These are phyloP conservation scores for Tanacetum coccineum DNA, from an alignment of 129 eudicot species.

Conservation along the genomic window DNA sequence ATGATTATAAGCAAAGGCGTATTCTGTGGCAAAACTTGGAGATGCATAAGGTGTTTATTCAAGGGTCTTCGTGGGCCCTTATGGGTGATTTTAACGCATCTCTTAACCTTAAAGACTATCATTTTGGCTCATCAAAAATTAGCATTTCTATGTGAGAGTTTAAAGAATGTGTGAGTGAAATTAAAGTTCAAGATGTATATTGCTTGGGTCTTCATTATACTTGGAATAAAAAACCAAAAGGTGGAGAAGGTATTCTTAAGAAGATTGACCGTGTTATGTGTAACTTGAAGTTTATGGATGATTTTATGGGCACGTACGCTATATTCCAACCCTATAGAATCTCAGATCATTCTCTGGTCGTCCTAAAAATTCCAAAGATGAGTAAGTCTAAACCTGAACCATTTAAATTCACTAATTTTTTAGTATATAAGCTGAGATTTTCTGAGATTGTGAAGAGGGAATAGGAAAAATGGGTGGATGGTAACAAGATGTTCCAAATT, in stretches of 20 bases:
- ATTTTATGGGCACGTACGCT: no score
- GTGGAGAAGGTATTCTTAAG: neutral
- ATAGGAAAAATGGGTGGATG: neutral
- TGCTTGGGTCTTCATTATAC: neutral
- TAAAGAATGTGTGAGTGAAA: no score
- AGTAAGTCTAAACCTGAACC: no score
- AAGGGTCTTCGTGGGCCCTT: neutral
- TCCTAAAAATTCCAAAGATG: no score
- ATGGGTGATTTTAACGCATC: no score
- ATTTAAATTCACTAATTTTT: no score
- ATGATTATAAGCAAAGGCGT: neutral
- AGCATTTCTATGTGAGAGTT: neutral
- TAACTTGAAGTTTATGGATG: no score
- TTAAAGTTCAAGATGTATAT: neutral
- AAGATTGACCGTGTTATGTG: no score
- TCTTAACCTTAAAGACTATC: neutral
- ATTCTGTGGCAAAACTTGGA: neutral
- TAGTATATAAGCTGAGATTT: neutral
- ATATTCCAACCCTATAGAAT: no score
- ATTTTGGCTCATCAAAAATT: neutral
- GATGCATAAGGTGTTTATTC: neutral
- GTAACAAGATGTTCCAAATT: neutral
- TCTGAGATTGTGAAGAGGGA: neutral
- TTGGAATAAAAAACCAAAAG: neutral
- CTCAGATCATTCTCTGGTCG: no score